phyloP scores from a whole-genome alignment of 2,329 filamentous ascomycete genomes.

The Alternaria hordeiaustralica region DNA sequence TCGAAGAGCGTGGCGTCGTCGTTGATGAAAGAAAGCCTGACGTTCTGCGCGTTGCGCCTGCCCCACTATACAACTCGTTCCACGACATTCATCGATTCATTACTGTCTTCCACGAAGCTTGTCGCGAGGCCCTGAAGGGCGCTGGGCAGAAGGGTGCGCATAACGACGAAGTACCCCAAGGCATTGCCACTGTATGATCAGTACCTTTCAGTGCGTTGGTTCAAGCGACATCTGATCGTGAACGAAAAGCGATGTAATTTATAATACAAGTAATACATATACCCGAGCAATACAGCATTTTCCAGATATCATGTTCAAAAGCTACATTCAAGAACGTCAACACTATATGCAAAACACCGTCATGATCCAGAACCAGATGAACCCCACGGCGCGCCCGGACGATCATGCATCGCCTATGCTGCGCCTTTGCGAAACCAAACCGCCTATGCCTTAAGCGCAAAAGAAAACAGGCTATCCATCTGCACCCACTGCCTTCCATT shows the following conservation, averaged over 20 bases:
- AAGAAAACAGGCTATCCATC: constrained; percentile 85
- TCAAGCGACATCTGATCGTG: background rate
- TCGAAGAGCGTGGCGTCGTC: constrained; percentile 74
- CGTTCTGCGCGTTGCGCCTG: constrained; percentile 83
- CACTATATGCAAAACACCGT: constrained; percentile 4
- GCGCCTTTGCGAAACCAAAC: background rate
- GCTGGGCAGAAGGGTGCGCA: background rate
- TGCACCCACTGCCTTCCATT: constrained; percentile 92
- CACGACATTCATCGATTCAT: constrained; percentile 65
- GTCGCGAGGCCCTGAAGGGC: constrained; percentile 44
- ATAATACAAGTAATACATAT: constrained; percentile 16
- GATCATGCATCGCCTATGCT: background rate
- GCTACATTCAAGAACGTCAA: constrained; percentile 1
- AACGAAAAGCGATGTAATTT: constrained; percentile 7
- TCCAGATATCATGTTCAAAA: constrained; percentile 2
- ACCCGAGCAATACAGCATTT: constrained; percentile 11
- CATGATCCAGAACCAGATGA: background rate
- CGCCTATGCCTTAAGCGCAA: constrained; percentile 51
- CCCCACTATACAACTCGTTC: constrained; percentile 83
- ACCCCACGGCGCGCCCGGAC: background rate
- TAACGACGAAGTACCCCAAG: constrained; percentile 6
- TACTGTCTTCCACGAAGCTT: constrained; percentile 59
- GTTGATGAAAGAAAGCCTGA: constrained; percentile 85
- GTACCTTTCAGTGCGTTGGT: background rate
- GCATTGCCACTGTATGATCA: constrained; percentile 18